Percentiles rank a stretch among this genome's conserved stretches.
Conservation (phyloP, 352 stramenopile species). For the Peronosclerospora sorghi region DNA sequence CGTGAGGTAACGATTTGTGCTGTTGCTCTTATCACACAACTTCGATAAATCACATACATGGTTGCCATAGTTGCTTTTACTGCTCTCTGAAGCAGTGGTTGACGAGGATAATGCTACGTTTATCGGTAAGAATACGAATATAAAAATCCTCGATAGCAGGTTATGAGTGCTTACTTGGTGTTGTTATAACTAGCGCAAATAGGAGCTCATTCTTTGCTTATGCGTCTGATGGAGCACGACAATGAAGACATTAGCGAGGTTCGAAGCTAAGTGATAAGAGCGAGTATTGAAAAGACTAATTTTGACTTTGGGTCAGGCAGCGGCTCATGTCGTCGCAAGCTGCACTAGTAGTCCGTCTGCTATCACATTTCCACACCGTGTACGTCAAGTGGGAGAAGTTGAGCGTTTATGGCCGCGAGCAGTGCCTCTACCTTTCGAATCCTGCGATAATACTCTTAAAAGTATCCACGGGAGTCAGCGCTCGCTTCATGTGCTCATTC, state of each 20-base stretch:
- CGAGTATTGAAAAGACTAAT: neutral
- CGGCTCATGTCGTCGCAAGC: constrained; percentile 50
- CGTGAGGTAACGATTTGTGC: constrained; percentile 17
- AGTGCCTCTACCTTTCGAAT: constrained; percentile 49
- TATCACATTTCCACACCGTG: constrained; percentile 56
- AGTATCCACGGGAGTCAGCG: constrained; percentile 12
- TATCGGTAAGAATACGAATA: constrained; percentile 28
- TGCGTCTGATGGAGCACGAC: constrained; percentile 73
- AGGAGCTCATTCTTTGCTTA: constrained; percentile 47
- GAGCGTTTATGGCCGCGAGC: constrained; percentile 39
- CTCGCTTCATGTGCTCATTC: constrained; percentile 52
- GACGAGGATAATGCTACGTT: constrained; percentile 80
- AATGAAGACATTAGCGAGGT: constrained; percentile 69
- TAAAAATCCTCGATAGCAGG: neutral
- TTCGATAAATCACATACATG: neutral
- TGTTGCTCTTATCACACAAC: neutral
- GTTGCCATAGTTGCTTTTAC: constrained; percentile 7
- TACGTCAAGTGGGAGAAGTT: constrained; percentile 49
- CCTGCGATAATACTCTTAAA: constrained; percentile 28
- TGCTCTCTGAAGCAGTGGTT: constrained; percentile 40
- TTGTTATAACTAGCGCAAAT: constrained; percentile 33
- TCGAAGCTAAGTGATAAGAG: constrained; percentile 1
- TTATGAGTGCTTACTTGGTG: neutral
- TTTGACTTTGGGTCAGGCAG: constrained; percentile 23
- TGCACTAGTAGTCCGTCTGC: constrained; percentile 51